These are phyloP conservation scores for Pelargonium australe DNA, from an alignment of 441 rosid species.

Conservation along the genomic window DNA sequence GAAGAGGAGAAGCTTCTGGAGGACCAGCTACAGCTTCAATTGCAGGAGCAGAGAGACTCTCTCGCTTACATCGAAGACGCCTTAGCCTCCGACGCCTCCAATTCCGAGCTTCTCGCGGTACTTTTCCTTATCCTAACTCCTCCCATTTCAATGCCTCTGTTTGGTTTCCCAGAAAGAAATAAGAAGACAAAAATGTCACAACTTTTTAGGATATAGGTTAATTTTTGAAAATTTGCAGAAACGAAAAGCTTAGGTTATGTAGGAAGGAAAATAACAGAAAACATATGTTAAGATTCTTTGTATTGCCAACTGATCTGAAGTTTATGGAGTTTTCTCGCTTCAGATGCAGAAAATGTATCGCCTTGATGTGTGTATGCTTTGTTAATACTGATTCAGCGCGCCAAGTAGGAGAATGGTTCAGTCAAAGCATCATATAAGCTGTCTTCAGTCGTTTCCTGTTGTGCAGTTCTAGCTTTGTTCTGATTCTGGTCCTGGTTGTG, in stretches of 20 bases:
- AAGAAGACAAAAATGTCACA: neutral
- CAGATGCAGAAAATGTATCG: neutral
- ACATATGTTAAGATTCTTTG: neutral
- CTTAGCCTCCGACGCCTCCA: constrained; percentile 53
- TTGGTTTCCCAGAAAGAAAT: neutral
- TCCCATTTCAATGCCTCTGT: constrained; percentile 5
- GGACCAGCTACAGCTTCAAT: constrained; percentile 65
- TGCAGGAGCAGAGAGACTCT: constrained; percentile 68
- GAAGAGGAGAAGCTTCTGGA: constrained; percentile 75
- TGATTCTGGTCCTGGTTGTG: neutral
- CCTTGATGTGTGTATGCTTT: neutral
- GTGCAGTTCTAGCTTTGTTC: neutral
- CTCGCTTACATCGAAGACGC: constrained; percentile 62
- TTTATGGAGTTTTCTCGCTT: neutral
- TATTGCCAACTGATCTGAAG: neutral
- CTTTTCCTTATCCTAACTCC: constrained; percentile 1
- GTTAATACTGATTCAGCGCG: neutral
- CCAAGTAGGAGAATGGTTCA: neutral
- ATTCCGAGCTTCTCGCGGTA: constrained; percentile 73
- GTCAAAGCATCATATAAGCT: neutral
- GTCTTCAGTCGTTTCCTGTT: neutral
- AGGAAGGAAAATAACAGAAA: neutral
- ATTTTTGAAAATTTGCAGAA: neutral
- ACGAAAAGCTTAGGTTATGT: neutral
- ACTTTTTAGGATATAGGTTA: neutral